Percentiles rank a stretch among this genome's conserved stretches.
Conservation (phyloP, 257 asterid genomes). For the Gentiana dahurica region DNA sequence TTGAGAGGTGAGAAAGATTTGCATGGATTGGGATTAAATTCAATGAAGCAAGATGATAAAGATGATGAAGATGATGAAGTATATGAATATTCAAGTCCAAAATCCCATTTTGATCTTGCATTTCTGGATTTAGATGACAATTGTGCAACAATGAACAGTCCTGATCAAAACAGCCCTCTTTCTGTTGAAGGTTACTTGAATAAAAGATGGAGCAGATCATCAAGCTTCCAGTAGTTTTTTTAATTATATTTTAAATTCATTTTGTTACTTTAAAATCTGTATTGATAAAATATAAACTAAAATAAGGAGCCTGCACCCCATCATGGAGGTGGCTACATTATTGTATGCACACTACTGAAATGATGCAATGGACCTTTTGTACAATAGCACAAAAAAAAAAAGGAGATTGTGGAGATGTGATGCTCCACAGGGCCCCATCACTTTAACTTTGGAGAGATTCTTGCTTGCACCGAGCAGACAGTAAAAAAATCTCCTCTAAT, state of each 20-base stretch:
- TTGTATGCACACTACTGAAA: too few species aligned
- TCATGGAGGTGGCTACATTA: constrained; percentile 20
- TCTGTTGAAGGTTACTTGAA: constrained; percentile 59
- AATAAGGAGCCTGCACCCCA: constrained; percentile 38
- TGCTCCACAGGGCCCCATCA: too few species aligned
- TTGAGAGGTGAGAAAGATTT: constrained; percentile 39
- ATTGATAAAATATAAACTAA: neutral
- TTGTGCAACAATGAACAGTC: constrained; percentile 59
- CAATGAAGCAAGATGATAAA: constrained; percentile 31
- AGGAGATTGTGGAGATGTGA: too few species aligned
- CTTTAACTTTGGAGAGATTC: too few species aligned
- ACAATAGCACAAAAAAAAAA: neutral
- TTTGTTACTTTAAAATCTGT: constrained; percentile 22
- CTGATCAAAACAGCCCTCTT: constrained; percentile 62
- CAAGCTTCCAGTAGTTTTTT: constrained; percentile 48
- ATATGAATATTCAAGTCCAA: constrained; percentile 74
- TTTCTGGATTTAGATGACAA: constrained; percentile 53
- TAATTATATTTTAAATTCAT: constrained; percentile 10
- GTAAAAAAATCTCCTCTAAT: too few species aligned
- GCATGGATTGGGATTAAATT: constrained; percentile 11
- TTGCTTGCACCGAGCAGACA: too few species aligned
- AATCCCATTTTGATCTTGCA: constrained; percentile 71
- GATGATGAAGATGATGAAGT: constrained; percentile 87
- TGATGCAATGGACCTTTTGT: too few species aligned
- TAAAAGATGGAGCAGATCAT: constrained; percentile 69